Percentiles rank a stretch among this genome's conserved stretches.
Evolutionary conservation across 306 rosid species (phyloP).

Genomic region (Citrullus mucosospermus): DNA sequence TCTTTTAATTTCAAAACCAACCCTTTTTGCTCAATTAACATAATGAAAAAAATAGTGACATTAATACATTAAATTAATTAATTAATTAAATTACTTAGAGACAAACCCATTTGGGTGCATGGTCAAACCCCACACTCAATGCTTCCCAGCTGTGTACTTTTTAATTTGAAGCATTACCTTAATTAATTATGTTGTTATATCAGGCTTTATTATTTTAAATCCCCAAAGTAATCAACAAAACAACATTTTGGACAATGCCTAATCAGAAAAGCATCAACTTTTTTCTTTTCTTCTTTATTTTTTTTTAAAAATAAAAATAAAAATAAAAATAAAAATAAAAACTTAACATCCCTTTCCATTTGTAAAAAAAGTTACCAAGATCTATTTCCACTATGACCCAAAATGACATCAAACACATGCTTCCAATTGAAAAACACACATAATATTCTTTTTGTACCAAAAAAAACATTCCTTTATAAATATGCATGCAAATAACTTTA

Average conservation of each 20-base stretch:
- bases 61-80: no score
- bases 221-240: neutral
- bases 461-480: neutral
- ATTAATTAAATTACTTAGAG: neutral
- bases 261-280: neutral
- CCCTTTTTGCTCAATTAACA: neutral
- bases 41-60: neutral
- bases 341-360: neutral
- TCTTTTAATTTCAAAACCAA: no score
- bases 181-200: neutral
- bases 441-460: neutral
- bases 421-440: neutral
- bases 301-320: no score
- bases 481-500: neutral
- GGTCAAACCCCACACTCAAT: neutral
- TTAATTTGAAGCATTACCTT: neutral
- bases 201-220: neutral
- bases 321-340: no score
- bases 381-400: neutral
- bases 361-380: neutral
- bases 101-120: neutral
- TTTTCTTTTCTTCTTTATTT: no score
- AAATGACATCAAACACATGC: conserved; percentile 5
- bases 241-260: neutral
- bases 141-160: neutral